Base-by-base conservation (phyloP, 2,329 filamentous ascomycete species). In the Xylaria multiplex region DNA sequence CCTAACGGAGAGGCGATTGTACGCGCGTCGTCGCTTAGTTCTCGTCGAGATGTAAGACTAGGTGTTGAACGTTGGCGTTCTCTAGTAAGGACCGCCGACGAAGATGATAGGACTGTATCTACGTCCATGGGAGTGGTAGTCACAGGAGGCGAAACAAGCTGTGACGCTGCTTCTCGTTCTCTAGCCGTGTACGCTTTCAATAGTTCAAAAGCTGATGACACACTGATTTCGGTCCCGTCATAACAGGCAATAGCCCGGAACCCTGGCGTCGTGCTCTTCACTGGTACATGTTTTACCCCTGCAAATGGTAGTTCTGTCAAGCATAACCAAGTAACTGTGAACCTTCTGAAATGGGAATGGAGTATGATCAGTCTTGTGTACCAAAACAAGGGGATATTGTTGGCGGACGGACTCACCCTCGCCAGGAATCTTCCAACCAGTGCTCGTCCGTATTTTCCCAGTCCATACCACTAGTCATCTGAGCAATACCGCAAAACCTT, bases 191-290 rank as follows among this genome's bases (percentile, higher is more conserved):
- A 65, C 5, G 52, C 62, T 56, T 46, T 7, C 14, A 65, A 50
- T 19, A 65, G n/a, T 30, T 65, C 57, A 6, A 65, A 61, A 8
- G 57, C 62, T 8, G 57, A 65, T 8, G 57, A 37, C 13, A 52
- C 62, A 19, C 50, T 56, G 5, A 65, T 65, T 53, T 65, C 50
- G 2, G 50, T 55, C 14, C 62, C 62, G 16, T 65, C 52, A 14
- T 50, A 56, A 37, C 56, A 65, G n/a, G 56, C 50, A 48, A 62
- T 62, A n/a, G 59, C 59, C 2, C 59, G 50, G 52, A 56, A 62
- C 14, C 59, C 59, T 4, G 52, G 59, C 6, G 59, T 62, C 8
- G 35, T 62, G 42, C 52, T 62, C 8, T 43, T 49, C 16, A 62
- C 62, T 4, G 62, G 56, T 11, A 64, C 56, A 37, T 64, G 49